Evolutionary conservation across 2,329 filamentous ascomycete genomes (phyloP), one percentile per base, ranked within the genome.

Genomic region (Talaromyces pinophilus): DNA sequence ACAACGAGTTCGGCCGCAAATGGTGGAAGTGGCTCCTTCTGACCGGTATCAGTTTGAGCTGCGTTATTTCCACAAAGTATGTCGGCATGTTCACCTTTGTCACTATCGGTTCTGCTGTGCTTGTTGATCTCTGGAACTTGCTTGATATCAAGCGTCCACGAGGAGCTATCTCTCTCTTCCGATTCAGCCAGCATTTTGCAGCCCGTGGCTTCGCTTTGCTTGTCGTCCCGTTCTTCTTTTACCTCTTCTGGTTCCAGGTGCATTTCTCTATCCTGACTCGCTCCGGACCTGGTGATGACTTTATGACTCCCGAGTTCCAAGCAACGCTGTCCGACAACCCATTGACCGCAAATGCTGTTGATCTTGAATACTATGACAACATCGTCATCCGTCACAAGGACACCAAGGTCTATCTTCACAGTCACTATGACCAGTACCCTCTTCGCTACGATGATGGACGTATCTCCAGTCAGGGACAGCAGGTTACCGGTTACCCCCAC

Each of bases 21-120:
- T 99, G 95, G 95, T 99, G 95, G 95, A 99, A 99, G 81, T 99
- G 95, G 95, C 87, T 99, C 67, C 88, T 99, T 69, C 81, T 98
- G 73, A 99, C 95, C 7, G 95, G 95, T 67, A 94, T 99, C 77
- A 90, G 90, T 68, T 86, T 99, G 77, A 97, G 93, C 77, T 98
- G 94, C 78, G 95, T 97, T 77, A 98, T 99, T 74, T 98, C 95
- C 64, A 96, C 92, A 78, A 99, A 99, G 83, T 99, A 99, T 72
- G 93, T 99, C 67, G 95, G 95, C 73, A 85, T 92, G 46, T 99
- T 99, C 80, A 96, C 93, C 75, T 99, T 99, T 81, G 89, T 98
- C 79, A 97, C 94, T 68, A 95, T 99, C 73, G 95, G 95, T 71
- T 93, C 92, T 7, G 95, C 95, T 19, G 95, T 99, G 69, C 80